Evolutionary conservation across 495 filamentous ascomycete genomes (phyloP).

Genomic region (Aspergillus incahuasiensis): DNA sequence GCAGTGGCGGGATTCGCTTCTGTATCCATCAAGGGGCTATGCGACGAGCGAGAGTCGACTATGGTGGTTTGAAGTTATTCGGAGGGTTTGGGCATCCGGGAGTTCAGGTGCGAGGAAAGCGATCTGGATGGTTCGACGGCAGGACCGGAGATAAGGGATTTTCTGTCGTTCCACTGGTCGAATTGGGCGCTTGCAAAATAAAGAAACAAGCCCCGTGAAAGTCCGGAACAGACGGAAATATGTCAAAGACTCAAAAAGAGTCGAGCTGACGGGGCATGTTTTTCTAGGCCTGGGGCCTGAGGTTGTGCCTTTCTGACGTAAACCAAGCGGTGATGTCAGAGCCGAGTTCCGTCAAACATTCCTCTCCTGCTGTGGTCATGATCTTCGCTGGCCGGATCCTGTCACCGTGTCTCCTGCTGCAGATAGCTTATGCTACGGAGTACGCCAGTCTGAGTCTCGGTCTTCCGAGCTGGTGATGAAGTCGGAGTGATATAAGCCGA

Average conservation of each 20-base stretch:
- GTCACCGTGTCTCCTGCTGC: not conserved
- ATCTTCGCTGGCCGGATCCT: not conserved
- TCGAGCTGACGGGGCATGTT: not conserved
- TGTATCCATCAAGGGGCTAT: conserved; percentile 30
- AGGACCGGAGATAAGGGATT: not conserved
- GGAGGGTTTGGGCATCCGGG: not conserved
- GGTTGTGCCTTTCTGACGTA: conserved; percentile 2
- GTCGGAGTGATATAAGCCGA: not conserved
- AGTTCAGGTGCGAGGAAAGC: not conserved
- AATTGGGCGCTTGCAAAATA: not conserved
- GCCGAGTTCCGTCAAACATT: conserved; percentile 4
- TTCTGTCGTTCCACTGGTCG: not conserved
- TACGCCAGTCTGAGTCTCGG: not conserved
- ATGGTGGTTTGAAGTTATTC: conserved; percentile 2
- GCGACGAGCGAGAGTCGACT: not conserved
- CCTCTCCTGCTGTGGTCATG: not conserved
- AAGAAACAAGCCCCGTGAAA: not conserved
- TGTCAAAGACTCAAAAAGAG: not conserved
- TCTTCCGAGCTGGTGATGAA: not conserved
- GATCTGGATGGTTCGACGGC: not conserved
- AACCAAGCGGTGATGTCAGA: conserved; percentile 1
- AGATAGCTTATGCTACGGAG: not conserved
- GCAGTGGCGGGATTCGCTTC: conserved; percentile 14
- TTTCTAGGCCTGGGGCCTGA: not conserved
- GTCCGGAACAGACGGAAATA: conserved; percentile 1